These are phyloP conservation scores for Pouteria glomerata DNA, from an alignment of 148 eudicot species.

Conservation along the genomic window DNA sequence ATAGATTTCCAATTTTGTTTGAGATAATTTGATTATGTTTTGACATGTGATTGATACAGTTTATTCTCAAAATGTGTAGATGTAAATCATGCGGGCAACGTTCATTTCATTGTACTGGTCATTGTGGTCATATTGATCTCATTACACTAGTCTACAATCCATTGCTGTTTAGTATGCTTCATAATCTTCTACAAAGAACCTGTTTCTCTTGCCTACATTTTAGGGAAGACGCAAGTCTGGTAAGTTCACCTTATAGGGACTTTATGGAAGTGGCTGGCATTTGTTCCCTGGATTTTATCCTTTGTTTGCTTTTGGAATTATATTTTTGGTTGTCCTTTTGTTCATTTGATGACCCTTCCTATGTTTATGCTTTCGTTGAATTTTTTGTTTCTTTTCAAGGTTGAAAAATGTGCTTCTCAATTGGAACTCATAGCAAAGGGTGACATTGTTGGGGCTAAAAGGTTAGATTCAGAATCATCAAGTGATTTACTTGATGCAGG, in stretches of 20 bases:
- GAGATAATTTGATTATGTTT: neutral
- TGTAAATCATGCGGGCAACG: conserved; percentile 83
- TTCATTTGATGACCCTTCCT: conserved; percentile 8
- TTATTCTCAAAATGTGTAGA: conserved; percentile 34
- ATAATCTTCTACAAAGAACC: conserved; percentile 47
- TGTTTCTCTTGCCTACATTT: conserved; percentile 77
- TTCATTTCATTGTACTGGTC: conserved; percentile 63
- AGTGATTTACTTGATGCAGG: conserved; percentile 19
- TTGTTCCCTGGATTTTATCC: neutral
- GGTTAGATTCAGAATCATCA: conserved; percentile 20
- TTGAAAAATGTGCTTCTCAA: conserved; percentile 44
- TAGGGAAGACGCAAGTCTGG: conserved; percentile 39
- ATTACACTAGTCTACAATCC: conserved; percentile 66
- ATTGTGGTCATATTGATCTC: conserved; percentile 92
- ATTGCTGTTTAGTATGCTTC: conserved; percentile 51
- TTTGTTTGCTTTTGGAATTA: conserved; percentile 2
- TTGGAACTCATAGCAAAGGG: conserved; percentile 59
- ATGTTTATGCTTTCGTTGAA: conserved; percentile 7
- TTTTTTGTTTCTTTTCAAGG: conserved; percentile 32
- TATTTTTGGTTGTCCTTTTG: neutral
- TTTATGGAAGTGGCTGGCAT: neutral
- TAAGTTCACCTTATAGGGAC: conserved; percentile 11
- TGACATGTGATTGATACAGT: conserved; percentile 2
- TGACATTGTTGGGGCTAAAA: conserved; percentile 69
- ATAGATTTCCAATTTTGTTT: neutral